These are phyloP conservation scores for Hemisphaericaspora lyxosophila DNA, from an alignment of 1,139 yeast genomes.

Conservation along the genomic window DNA sequence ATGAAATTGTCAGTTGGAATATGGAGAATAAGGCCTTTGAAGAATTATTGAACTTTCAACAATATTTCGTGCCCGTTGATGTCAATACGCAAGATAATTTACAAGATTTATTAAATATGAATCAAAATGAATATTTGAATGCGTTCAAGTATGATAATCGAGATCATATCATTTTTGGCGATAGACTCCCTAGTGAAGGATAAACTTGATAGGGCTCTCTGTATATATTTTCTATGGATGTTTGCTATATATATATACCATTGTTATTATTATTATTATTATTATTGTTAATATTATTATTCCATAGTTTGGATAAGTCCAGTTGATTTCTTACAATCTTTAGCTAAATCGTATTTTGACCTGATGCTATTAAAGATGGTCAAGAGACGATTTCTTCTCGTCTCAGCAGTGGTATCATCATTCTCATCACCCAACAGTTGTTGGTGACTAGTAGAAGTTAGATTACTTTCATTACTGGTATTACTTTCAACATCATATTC, in stretches of 20 bases:
- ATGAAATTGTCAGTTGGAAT: conserved; percentile 14
- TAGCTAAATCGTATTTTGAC: conserved; percentile 2
- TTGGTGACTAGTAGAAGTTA: no score
- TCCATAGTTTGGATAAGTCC: background rate
- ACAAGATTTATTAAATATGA: conserved; percentile 8
- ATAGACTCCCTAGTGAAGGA: no score
- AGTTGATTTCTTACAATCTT: conserved; percentile 1
- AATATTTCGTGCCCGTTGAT: conserved; percentile 11
- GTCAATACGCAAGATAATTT: conserved; percentile 5
- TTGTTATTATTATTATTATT: no score
- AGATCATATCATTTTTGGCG: conserved; percentile 11
- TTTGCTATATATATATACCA: no score
- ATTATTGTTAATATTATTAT: no score
- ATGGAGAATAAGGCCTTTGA: conserved; percentile 13
- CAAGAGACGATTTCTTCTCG: background rate
- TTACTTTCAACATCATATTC: conserved; percentile 20
- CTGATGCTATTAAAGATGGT: background rate
- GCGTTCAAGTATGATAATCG: conserved; percentile 11
- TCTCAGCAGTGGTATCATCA: background rate
- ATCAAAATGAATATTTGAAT: conserved; percentile 7
- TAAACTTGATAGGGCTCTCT: no score
- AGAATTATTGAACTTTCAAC: conserved; percentile 15
- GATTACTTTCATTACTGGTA: background rate
- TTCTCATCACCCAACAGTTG: no score
- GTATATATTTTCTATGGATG: no score